phyloP scores from a whole-genome alignment of 495 filamentous ascomycete genomes.

The Penicillium malachiteum region DNA sequence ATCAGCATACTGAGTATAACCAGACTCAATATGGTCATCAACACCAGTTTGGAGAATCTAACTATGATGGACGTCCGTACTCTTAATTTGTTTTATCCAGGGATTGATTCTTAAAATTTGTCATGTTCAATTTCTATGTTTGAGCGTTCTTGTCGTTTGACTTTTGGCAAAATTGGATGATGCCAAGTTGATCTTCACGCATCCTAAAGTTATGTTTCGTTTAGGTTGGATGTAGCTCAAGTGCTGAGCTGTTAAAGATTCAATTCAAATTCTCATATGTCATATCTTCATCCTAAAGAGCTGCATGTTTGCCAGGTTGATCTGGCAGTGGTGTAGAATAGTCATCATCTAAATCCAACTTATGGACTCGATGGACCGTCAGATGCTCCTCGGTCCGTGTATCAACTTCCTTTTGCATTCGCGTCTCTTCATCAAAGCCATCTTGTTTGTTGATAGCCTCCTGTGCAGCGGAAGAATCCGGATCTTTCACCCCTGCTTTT shows the following conservation, averaged over 20 bases:
- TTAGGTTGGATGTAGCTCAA: too few relatives aligned
- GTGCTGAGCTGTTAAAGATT: too few relatives aligned
- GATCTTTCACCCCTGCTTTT: constrained; percentile 40
- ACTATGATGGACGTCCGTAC: background rate
- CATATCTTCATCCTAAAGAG: constrained; percentile 9
- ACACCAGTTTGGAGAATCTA: background rate
- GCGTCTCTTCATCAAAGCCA: constrained; percentile 35
- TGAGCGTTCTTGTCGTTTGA: background rate
- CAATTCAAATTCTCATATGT: background rate
- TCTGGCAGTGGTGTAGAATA: constrained; percentile 20
- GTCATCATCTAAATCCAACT: constrained; percentile 26
- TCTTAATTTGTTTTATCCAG: background rate
- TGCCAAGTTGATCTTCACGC: too few relatives aligned
- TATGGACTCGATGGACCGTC: constrained; percentile 29
- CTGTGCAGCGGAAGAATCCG: constrained; percentile 30
- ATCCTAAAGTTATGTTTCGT: too few relatives aligned
- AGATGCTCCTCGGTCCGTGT: constrained; percentile 54
- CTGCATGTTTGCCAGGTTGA: constrained; percentile 22
- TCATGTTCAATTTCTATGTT: background rate
- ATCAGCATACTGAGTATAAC: background rate
- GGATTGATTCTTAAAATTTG: background rate
- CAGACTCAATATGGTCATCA: background rate
- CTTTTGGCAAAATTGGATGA: too few relatives aligned
- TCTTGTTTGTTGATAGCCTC: constrained; percentile 31
- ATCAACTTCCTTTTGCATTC: constrained; percentile 43